phyloP scores from a whole-genome alignment of 148 eudicot species.

The Salicornia ramosissima region DNA sequence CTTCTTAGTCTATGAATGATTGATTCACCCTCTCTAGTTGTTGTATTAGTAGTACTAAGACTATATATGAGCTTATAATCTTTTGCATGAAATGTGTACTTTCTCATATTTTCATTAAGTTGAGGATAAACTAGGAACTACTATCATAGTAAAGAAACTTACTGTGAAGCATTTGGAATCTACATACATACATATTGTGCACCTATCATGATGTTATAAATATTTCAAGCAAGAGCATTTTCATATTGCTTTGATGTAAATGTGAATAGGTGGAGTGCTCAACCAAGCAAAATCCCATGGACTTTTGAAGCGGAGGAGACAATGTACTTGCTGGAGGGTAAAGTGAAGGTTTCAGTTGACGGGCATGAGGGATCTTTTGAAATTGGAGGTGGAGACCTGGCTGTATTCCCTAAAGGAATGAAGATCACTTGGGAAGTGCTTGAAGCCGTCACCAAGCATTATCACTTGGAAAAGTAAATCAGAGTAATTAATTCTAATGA shows the following conservation, averaged over 20 bases:
- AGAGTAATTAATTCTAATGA: constrained; percentile 3
- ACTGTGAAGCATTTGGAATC: constrained; percentile 7
- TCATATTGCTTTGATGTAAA: not conserved
- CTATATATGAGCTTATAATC: not conserved
- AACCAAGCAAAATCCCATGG: constrained; percentile 44
- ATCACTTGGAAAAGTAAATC: constrained; percentile 22
- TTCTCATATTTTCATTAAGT: not conserved
- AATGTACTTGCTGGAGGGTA: constrained; percentile 44
- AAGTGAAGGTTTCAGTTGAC: constrained; percentile 35
- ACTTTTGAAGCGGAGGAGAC: constrained; percentile 38
- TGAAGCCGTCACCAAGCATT: constrained; percentile 42
- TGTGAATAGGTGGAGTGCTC: constrained; percentile 27
- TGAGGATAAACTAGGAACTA: not conserved
- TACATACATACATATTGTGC: not conserved
- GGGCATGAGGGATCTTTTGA: constrained; percentile 37
- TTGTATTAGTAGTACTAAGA: not conserved
- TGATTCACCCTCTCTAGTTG: not conserved
- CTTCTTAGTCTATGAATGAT: not conserved
- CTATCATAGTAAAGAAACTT: not conserved
- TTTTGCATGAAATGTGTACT: not conserved
- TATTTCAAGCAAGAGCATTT: constrained; percentile 1
- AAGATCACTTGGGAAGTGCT: constrained; percentile 38
- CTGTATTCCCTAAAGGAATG: constrained; percentile 43
- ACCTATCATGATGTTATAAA: not conserved
- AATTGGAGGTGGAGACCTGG: constrained; percentile 35